Evolutionary conservation across 345 rosid genomes (phyloP), one percentile per base, ranked within the genome.

Genomic region (Corchorus capsularis): DNA sequence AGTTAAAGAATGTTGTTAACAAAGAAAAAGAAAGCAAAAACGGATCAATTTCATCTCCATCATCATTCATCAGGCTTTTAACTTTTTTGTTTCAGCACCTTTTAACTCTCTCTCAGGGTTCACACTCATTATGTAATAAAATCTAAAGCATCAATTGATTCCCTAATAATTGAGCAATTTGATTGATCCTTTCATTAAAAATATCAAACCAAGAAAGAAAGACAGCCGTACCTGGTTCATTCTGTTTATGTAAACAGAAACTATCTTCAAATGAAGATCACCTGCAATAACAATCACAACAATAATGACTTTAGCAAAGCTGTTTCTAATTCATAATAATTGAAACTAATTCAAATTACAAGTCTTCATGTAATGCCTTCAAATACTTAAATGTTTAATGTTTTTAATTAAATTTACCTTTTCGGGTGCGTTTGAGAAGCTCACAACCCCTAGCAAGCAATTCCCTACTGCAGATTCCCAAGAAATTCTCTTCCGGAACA

Each of bases 201-300:
- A 11, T 22, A 72, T 13, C 2, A 16, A 59, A 41, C 3, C 45
- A 74, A 46, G 55, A 22, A 22, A n/a, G 16, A 62, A 39, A 3
- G 8, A 34, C 37, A 63, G 15, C 17, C 62, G 5, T 79, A 94
- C 99, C 94, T 96, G 96, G 76, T 91, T 92, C 86, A 69, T 68
- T 79, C 81, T 85, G 90, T 93, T 96, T 75, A 93, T 83, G 71
- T 93, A 96, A 78, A 96, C 96, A 50, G 97, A 96, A 8, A 96
- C 98, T 63, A 92, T 72, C 75, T 96, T 96, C 99, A 94, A 91
- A 75, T 94, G 99, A 12, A 96, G 94, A 83, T 93, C 98, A 73
- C 99, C 99, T 96, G 93, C 83, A 83, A 39, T 39, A 39, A 75
- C 74, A 14, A 69, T 57, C 59, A 73, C 32, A 80, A 80, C 54